phyloP scores from a whole-genome alignment of 2,329 filamentous ascomycete species.

The Penicillium palitans region DNA sequence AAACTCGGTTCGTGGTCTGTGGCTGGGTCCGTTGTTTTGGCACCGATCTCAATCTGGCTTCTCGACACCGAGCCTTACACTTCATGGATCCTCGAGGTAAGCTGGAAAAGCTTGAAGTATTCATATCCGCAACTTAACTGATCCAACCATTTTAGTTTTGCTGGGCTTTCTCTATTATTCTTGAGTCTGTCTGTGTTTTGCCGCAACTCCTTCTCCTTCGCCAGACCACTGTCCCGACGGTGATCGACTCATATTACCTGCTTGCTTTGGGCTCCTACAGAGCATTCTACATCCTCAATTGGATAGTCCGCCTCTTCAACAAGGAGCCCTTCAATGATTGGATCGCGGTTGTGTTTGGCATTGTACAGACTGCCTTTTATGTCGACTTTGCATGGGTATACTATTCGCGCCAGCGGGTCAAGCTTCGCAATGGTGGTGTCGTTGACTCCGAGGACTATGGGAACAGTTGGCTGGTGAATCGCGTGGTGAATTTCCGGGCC shows the following conservation, averaged over 20 bases:
- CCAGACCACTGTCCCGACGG: slow-evolving; percentile 92
- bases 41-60: slow-evolving; percentile 71
- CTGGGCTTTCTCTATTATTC: slow-evolving; percentile 86
- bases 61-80: slow-evolving; percentile 57
- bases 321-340: slow-evolving; percentile 63
- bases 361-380: slow-evolving; percentile 87
- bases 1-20: slow-evolving; percentile 75
- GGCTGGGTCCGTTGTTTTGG: slow-evolving; percentile 63
- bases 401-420: slow-evolving; percentile 88
- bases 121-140: background rate
- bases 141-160: slow-evolving; percentile 58
- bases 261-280: slow-evolving; percentile 84
- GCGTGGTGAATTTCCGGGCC: slow-evolving; percentile 63
- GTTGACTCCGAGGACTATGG: slow-evolving; percentile 87
- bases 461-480: slow-evolving; percentile 78
- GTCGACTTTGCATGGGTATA: slow-evolving; percentile 97
- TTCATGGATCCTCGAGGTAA: slow-evolving; percentile 44
- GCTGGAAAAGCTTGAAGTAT: slow-evolving; percentile 3
- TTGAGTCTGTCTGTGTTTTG: slow-evolving; percentile 87
- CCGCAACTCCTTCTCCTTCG: slow-evolving; percentile 89
- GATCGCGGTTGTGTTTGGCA: slow-evolving; percentile 78
- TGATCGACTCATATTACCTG: slow-evolving; percentile 96
- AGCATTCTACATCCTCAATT: slow-evolving; percentile 86
- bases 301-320: slow-evolving; percentile 70
- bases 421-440: slow-evolving; percentile 82